Conservation (phyloP, 768 basidiomycete genomes). For the Hericium rajendrae region DNA sequence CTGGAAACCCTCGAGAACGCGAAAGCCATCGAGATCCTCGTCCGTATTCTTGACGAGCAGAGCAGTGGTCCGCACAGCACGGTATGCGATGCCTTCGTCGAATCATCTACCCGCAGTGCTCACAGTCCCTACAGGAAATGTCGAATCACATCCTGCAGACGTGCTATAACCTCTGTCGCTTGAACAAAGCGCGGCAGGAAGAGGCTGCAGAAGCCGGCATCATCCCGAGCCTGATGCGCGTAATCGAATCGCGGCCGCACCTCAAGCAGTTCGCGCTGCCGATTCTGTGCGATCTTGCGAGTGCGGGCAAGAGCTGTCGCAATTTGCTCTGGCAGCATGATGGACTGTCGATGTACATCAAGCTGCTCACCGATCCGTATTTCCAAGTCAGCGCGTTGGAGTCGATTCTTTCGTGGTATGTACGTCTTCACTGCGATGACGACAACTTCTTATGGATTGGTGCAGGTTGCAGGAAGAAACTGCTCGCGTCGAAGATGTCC, state of each 20-base stretch:
- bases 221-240: constrained; percentile 81
- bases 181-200: constrained; percentile 92
- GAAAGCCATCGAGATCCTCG: constrained; percentile 87
- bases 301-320: constrained; percentile 88
- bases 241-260: constrained; percentile 83
- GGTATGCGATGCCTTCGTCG: constrained; percentile 33
- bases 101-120: neutral
- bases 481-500: constrained; percentile 82
- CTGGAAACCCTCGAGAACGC: constrained; percentile 94
- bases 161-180: constrained; percentile 89
- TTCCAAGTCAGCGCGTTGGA: constrained; percentile 91
- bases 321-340: constrained; percentile 89
- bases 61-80: constrained; percentile 71
- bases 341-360: constrained; percentile 74
- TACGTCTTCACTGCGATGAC: neutral
- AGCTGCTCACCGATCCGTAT: constrained; percentile 74
- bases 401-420: constrained; percentile 81
- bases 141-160: constrained; percentile 97
- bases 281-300: constrained; percentile 92
- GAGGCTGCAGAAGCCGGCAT: constrained; percentile 96
- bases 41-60: constrained; percentile 75
- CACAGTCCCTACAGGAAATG: constrained; percentile 66
- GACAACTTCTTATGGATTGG: neutral
- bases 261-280: constrained; percentile 96
- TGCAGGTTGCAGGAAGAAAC: constrained; percentile 91